Evolutionary conservation across 2,329 filamentous ascomycete species (phyloP).

Genomic region (Eutypella sp.): DNA sequence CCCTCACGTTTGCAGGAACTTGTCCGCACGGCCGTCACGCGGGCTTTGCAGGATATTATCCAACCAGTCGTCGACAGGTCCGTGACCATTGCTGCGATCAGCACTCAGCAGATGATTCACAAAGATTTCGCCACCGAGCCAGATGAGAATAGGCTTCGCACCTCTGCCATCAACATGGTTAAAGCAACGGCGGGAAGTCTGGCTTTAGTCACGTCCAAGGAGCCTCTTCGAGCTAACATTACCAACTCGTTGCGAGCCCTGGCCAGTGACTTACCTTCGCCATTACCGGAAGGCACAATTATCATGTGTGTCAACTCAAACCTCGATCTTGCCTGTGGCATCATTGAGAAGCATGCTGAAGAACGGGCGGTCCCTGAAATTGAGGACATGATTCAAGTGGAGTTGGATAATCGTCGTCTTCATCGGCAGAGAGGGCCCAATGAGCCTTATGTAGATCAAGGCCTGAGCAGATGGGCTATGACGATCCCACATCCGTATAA

Average conservation of each 20-base stretch:
- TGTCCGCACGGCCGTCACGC: constrained; percentile 78
- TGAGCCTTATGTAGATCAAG: constrained; percentile 77
- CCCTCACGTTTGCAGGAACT: constrained; percentile 66
- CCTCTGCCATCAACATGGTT: constrained; percentile 87
- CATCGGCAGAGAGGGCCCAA: constrained; percentile 72
- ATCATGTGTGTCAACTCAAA: constrained; percentile 99
- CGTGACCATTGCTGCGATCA: constrained; percentile 95
- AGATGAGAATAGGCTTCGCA: constrained; percentile 80
- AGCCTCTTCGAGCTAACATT: constrained; percentile 92
- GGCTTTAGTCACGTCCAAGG: constrained; percentile 96
- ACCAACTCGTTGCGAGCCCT: constrained; percentile 85
- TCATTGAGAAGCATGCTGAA: constrained; percentile 94
- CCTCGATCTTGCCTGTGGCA: constrained; percentile 83
- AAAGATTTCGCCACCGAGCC: constrained; percentile 95
- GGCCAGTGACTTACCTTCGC: constrained; percentile 66
- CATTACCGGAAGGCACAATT: constrained; percentile 88
- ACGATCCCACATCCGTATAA: constrained; percentile 94
- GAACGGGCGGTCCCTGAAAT: constrained; percentile 91
- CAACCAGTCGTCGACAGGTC: constrained; percentile 95
- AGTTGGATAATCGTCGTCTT: constrained; percentile 70
- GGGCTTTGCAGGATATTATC: constrained; percentile 93
- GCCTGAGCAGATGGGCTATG: constrained; percentile 84
- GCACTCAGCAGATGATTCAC: constrained; percentile 88
- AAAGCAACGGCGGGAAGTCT: constrained; percentile 91
- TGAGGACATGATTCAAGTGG: constrained; percentile 82